These are phyloP conservation scores for Panicum hallii DNA, from an alignment of 202 grass and related monocot genomes.

Conservation along the genomic window DNA sequence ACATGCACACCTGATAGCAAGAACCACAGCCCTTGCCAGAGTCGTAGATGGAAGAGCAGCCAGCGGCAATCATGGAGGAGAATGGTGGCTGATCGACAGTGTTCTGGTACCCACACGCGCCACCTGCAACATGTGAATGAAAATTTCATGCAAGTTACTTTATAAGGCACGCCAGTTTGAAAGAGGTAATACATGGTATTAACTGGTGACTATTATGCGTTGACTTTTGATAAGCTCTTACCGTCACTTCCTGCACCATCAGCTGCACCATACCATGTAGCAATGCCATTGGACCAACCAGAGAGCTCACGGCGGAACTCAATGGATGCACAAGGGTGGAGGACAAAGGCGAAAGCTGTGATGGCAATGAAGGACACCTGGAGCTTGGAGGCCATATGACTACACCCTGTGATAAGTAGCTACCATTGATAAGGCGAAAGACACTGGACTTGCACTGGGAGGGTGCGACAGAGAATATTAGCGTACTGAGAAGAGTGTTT, in stretches of 20 bases:
- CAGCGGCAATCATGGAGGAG: conserved; percentile 67
- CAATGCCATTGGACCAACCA: conserved; percentile 66
- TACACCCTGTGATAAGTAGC: conserved; percentile 28
- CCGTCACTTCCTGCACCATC: conserved; percentile 75
- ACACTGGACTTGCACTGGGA: not conserved
- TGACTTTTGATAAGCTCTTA: conserved; percentile 19
- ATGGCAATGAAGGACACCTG: conserved; percentile 33
- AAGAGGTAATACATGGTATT: not conserved
- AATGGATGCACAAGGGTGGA: conserved; percentile 41
- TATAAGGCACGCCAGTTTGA: not conserved
- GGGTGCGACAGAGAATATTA: not conserved
- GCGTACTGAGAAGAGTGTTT: not conserved
- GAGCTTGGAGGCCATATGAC: conserved; percentile 51
- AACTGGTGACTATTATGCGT: not conserved
- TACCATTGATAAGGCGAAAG: conserved; percentile 21
- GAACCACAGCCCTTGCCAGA: conserved; percentile 55
- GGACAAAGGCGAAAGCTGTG: conserved; percentile 30
- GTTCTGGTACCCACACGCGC: conserved; percentile 63
- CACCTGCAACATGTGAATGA: conserved; percentile 44
- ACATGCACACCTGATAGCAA: conserved; percentile 56
- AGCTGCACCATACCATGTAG: conserved; percentile 77
- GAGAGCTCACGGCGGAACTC: conserved; percentile 49
- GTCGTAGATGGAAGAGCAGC: conserved; percentile 60
- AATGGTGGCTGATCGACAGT: conserved; percentile 60
- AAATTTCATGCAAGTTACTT: not conserved